These are phyloP conservation scores for Aspergillus caelatus DNA, from an alignment of 2,329 filamentous ascomycete species.

Conservation along the genomic window DNA sequence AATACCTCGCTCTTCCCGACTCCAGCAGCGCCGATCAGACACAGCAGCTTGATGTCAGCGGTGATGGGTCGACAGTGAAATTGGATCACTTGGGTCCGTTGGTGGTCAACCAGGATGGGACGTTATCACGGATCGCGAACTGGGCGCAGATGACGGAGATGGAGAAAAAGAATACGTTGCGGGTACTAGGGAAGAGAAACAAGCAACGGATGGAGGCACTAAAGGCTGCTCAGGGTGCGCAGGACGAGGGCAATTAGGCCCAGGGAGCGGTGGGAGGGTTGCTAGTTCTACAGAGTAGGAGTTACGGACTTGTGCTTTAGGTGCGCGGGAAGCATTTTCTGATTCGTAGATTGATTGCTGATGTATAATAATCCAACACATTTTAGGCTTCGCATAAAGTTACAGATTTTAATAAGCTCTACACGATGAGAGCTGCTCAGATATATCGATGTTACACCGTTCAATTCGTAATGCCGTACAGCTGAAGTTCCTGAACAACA, in stretches of 20 bases:
- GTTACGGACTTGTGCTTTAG: not conserved
- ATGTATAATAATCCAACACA: not conserved
- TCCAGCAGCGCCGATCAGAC: conserved; percentile 77
- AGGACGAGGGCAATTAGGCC: not conserved
- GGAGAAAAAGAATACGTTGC: conserved; percentile 68
- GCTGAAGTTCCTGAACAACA: not conserved
- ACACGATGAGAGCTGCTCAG: not conserved
- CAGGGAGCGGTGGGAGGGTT: not conserved
- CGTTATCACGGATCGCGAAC: conserved; percentile 70
- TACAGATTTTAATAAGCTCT: not conserved
- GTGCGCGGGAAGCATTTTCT: not conserved
- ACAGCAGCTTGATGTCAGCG: conserved; percentile 76
- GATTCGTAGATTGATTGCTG: not conserved
- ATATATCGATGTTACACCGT: not conserved
- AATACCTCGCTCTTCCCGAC: conserved; percentile 72
- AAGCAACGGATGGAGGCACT: conserved; percentile 62
- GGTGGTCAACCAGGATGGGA: conserved; percentile 73
- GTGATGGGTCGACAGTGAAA: conserved; percentile 49
- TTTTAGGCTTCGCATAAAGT: not conserved
- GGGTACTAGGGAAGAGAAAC: conserved; percentile 70
- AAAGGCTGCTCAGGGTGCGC: conserved; percentile 36
- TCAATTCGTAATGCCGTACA: not conserved
- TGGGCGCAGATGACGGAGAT: conserved; percentile 72
- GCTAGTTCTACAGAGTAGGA: not conserved
- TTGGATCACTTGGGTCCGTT: conserved; percentile 73